These are phyloP conservation scores for Neurospora sp. DNA, from an alignment of 495 filamentous ascomycete species.

Conservation along the genomic window DNA sequence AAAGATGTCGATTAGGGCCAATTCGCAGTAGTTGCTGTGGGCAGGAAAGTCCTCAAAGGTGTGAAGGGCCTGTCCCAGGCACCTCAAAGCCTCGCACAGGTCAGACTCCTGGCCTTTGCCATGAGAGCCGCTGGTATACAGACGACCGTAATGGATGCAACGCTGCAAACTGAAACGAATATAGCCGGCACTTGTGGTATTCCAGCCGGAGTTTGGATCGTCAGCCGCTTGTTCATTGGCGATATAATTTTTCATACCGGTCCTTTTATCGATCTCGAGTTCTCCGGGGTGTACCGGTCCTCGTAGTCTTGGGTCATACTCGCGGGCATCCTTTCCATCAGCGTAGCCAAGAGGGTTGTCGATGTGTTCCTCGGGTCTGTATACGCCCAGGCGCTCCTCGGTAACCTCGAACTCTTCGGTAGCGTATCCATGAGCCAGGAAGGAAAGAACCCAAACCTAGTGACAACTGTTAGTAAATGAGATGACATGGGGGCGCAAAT, in stretches of 20 bases:
- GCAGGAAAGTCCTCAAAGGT: conserved; percentile 93
- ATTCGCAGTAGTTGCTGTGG: conserved; percentile 90
- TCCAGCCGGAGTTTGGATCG: conserved; percentile 40
- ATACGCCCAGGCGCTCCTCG: conserved; percentile 78
- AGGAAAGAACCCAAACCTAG: conserved; percentile 71
- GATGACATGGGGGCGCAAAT: background rate
- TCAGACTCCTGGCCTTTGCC: conserved; percentile 68
- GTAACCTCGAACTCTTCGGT: conserved; percentile 96
- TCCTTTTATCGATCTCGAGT: conserved; percentile 70
- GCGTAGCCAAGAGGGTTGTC: conserved; percentile 86
- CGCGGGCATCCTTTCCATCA: conserved; percentile 74
- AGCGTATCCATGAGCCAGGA: conserved; percentile 93
- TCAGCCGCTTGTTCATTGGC: conserved; percentile 54
- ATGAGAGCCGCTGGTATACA: conserved; percentile 66
- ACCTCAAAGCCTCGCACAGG: conserved; percentile 78
- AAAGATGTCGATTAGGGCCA: conserved; percentile 67
- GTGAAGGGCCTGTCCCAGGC: conserved; percentile 83
- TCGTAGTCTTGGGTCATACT: conserved; percentile 75
- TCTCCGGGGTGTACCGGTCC: conserved; percentile 64
- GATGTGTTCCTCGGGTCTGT: conserved; percentile 93
- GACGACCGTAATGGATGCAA: conserved; percentile 78
- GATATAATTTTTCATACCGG: conserved; percentile 99
- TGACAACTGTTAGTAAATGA: background rate
- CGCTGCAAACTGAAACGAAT: conserved; percentile 75
- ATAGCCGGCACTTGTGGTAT: conserved; percentile 79